Percentiles rank a stretch among this genome's conserved stretches.
Evolutionary conservation across 768 basidiomycete species (phyloP).

Genomic region (Boletellus emodensis): DNA sequence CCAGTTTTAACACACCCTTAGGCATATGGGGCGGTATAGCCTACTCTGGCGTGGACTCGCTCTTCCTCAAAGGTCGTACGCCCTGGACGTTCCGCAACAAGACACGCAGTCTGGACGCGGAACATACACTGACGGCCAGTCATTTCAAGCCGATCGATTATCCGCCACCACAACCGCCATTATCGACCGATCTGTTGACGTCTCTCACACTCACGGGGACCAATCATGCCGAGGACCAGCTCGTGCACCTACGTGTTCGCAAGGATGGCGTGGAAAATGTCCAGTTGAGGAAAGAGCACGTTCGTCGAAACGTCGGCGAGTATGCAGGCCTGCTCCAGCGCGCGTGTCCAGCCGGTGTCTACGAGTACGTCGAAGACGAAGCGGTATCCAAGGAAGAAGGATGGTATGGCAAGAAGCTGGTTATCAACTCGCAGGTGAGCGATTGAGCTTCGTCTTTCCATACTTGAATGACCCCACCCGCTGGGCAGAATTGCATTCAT

Average conservation of each 20-base stretch:
- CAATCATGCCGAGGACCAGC: conserved; percentile 97
- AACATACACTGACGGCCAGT: conserved; percentile 64
- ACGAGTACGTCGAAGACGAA: conserved; percentile 88
- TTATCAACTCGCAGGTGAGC: conserved; percentile 94
- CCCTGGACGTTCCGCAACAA: conserved; percentile 90
- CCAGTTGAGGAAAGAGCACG: conserved; percentile 56
- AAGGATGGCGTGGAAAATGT: conserved; percentile 37
- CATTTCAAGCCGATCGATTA: conserved; percentile 76
- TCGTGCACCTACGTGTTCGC: conserved; percentile 77
- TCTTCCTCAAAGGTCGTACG: conserved; percentile 77
- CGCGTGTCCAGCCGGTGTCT: conserved; percentile 94
- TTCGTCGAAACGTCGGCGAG: conserved; percentile 66
- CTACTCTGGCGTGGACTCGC: conserved; percentile 85
- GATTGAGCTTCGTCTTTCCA: neutral
- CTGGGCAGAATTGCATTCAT: conserved; percentile 76
- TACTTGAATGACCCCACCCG: neutral
- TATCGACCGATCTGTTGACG: conserved; percentile 92
- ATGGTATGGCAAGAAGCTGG: conserved; percentile 81
- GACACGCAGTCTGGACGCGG: conserved; percentile 52
- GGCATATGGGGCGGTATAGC: conserved; percentile 84
- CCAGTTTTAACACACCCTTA: conserved; percentile 76
- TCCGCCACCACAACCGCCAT: conserved; percentile 80
- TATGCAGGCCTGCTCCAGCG: conserved; percentile 86
- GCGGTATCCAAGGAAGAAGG: conserved; percentile 45
- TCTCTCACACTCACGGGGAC: conserved; percentile 88